phyloP scores from a whole-genome alignment of 306 rosid genomes.

The Canavalia ensiformis region DNA sequence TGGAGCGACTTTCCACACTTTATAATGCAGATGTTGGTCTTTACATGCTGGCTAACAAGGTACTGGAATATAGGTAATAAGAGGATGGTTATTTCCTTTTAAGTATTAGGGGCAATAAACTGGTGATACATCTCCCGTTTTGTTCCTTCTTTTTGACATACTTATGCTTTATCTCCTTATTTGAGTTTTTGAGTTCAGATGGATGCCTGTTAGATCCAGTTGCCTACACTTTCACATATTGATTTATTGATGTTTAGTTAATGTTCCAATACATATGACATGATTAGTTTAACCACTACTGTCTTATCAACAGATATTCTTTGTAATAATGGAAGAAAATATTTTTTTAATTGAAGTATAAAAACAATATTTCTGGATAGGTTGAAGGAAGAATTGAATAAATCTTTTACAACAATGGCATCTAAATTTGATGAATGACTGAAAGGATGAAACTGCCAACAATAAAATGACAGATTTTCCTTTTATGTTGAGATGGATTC shows the following conservation, averaged over 20 bases:
- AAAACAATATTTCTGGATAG: slow-evolving; percentile 11
- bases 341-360: slow-evolving; percentile 10
- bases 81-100: slow-evolving; percentile 41
- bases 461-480: slow-evolving; percentile 4
- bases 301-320: neutral
- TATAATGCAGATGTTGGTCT: slow-evolving; percentile 99
- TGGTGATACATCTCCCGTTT: neutral
- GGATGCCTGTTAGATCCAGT: slow-evolving; percentile 36
- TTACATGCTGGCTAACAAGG: slow-evolving; percentile 99
- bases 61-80: slow-evolving; percentile 53
- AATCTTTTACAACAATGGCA: slow-evolving; percentile 16
- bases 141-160: slow-evolving; percentile 22
- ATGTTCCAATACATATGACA: neutral
- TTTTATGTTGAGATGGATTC: slow-evolving; percentile 24
- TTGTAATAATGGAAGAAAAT: neutral
- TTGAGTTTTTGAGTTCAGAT: slow-evolving; percentile 26
- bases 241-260: neutral
- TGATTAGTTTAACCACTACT: neutral
- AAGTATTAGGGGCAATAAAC: slow-evolving; percentile 12
- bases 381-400: slow-evolving; percentile 29
- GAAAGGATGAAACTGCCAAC: slow-evolving; percentile 27
- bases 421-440: slow-evolving; percentile 38
- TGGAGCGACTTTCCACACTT: slow-evolving; percentile 98
- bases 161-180: slow-evolving; percentile 31
- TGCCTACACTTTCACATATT: neutral